These are phyloP conservation scores for Aquanectria penicillioides DNA, from an alignment of 2,329 filamentous ascomycete species.

Conservation along the genomic window DNA sequence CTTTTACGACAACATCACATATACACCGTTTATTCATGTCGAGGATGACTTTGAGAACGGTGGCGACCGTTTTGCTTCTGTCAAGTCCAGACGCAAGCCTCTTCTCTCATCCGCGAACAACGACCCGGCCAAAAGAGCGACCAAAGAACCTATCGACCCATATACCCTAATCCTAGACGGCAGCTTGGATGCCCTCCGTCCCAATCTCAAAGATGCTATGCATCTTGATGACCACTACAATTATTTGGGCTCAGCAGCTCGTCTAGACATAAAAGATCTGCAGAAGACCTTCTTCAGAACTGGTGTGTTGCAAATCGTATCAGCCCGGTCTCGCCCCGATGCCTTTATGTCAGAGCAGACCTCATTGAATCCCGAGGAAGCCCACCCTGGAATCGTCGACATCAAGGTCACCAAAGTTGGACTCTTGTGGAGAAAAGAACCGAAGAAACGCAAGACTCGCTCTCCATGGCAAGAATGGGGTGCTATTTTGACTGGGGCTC, in stretches of 20 bases:
- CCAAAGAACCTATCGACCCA: slow-evolving; percentile 90
- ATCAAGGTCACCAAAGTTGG: slow-evolving; percentile 98
- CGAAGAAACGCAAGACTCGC: slow-evolving; percentile 91
- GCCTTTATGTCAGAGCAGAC: slow-evolving; percentile 93
- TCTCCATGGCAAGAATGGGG: slow-evolving; percentile 99
- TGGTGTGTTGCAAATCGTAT: slow-evolving; percentile 93
- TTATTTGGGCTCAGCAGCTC: slow-evolving; percentile 81
- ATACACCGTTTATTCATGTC: slow-evolving; percentile 97
- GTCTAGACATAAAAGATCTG: slow-evolving; percentile 81
- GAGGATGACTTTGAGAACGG: slow-evolving; percentile 92
- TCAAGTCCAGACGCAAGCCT: slow-evolving; percentile 76
- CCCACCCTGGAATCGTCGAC: slow-evolving; percentile 92
- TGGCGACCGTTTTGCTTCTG: slow-evolving; percentile 75
- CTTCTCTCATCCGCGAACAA: slow-evolving; percentile 72
- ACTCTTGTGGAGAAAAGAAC: slow-evolving; percentile 91
- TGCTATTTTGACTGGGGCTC: slow-evolving; percentile 93
- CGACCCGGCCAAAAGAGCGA: slow-evolving; percentile 65
- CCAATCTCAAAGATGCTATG: slow-evolving; percentile 91
- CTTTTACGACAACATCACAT: slow-evolving; percentile 98
- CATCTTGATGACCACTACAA: slow-evolving; percentile 90
- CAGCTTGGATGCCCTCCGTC: slow-evolving; percentile 83
- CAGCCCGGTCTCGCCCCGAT: slow-evolving; percentile 89
- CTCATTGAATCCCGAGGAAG: slow-evolving; percentile 84
- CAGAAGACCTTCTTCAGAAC: slow-evolving; percentile 92
- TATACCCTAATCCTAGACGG: slow-evolving; percentile 94